Base-by-base conservation (phyloP, 805 yeast genomes). In the Candida coquimbonensis region DNA sequence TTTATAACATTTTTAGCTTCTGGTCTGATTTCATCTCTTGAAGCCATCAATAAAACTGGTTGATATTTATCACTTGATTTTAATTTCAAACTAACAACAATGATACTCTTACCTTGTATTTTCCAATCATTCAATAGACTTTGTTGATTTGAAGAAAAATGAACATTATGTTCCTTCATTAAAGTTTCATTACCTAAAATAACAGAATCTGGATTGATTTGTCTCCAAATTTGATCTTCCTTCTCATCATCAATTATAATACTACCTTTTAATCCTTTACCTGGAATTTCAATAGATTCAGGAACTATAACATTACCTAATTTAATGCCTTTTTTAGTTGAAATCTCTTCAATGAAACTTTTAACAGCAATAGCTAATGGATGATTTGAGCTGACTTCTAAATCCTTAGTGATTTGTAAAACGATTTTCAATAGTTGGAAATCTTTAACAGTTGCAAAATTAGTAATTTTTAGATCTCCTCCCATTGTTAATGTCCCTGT, bases 401-500 rank as follows among this genome's bases (percentile, higher is more conserved):
- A 60, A 49, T 80, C 84, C 49, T 78, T 66, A 0, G 80, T 67
- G 1, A 75, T 61, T 57, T 81, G 83, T 8, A 63, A 50, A 11
- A 53, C 51, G 40, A 59, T 46, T n/a, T 46, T 38, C 32, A 44
- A 50, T 17, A 60, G 32, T 9, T 29, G 34, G 14, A 48, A 41
- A 35, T 55, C 52, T 17, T 42, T 40, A 21, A 52, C 57, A 38
- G 68, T 53, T 4, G 69, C 62, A 55, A 63, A 72, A 53, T 82
- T 77, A 0, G 84, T 78, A 12, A 84, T 73, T 40, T 65, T 65
- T 37, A 80, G 70, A 33, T 77, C 77, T 1, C 87, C 87, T 24
- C 80, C 80, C 46, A 64, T 65, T 0, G 93, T 84, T 51, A 84
- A 65, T 0, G 93, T 84, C 2, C 91, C 93, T 0, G 91, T 84